Evolutionary conservation across 2,329 filamentous ascomycete species (phyloP).

Genomic region (Colletotrichum sojae): DNA sequence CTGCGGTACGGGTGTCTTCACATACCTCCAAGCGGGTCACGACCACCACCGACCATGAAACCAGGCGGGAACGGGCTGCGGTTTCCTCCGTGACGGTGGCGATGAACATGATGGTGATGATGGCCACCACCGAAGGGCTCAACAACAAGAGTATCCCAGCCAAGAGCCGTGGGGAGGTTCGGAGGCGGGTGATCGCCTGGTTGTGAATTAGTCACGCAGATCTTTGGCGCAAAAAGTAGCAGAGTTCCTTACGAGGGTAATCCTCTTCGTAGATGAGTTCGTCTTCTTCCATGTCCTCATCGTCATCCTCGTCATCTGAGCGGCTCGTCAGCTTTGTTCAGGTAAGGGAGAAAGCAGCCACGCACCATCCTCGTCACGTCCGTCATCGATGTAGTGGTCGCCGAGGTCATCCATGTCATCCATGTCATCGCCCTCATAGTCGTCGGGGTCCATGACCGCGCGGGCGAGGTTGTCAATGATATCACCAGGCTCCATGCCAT

Average conservation of each 20-base stretch:
- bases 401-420: conserved; percentile 64
- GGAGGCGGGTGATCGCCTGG: conserved; percentile 60
- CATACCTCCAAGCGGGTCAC: conserved; percentile 60
- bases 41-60: conserved; percentile 68
- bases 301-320: conserved; percentile 71
- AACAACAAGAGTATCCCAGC: conserved; percentile 70
- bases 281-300: conserved; percentile 78
- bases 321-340: conserved; percentile 44
- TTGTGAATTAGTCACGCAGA: conserved; percentile 4
- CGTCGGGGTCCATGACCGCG: conserved; percentile 65
- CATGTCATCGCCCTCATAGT: conserved; percentile 68
- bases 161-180: conserved; percentile 62
- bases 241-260: conserved; percentile 62
- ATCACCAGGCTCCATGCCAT: conserved; percentile 61
- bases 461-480: conserved; percentile 69
- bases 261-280: conserved; percentile 74
- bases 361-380: conserved; percentile 72
- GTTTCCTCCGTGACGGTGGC: conserved; percentile 65
- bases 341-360: conserved; percentile 15
- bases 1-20: not conserved
- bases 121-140: conserved; percentile 63
- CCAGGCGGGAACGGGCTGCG: conserved; percentile 73
- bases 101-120: conserved; percentile 62
- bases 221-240: not conserved
- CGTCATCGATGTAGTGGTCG: conserved; percentile 68